A percentile compares a stretch with the other conserved stretches of the same genome.
phyloP scores from a whole-genome alignment of 2,329 filamentous ascomycete species.

The Fusarium sp. region DNA sequence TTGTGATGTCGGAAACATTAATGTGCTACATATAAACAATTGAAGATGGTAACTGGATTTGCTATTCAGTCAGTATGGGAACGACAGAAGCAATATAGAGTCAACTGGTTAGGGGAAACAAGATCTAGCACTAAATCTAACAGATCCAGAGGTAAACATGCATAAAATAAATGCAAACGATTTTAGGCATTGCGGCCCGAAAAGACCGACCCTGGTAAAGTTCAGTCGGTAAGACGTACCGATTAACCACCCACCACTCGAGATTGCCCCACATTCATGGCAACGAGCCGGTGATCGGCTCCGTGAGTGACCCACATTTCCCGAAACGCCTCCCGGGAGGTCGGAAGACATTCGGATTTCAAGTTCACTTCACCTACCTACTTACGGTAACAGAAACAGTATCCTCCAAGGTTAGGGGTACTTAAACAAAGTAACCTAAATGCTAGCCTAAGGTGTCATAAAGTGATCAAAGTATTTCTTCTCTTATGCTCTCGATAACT shows the following conservation, averaged over 20 bases:
- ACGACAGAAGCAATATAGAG: not conserved
- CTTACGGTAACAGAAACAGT: too few species aligned
- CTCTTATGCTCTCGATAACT: not conserved
- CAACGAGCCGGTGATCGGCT: not conserved
- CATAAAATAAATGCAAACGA: not conserved
- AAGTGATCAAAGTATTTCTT: not conserved
- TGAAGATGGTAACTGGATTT: not conserved
- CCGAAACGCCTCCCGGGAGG: not conserved
- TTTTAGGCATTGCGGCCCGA: not conserved
- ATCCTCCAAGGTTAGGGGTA: too few species aligned
- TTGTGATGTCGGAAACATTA: not conserved
- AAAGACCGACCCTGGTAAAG: not conserved
- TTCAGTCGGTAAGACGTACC: not conserved
- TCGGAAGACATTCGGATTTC: not conserved
- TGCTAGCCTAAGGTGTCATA: not conserved
- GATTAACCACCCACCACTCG: not conserved
- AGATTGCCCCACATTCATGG: not conserved
- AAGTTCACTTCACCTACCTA: not conserved
- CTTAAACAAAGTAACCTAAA: too few species aligned
- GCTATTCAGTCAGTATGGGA: not conserved
- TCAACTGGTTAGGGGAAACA: fast-evolving
- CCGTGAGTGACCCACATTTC: not conserved
- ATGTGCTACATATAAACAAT: not conserved
- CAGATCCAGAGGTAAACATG: not conserved
- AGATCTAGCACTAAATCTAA: not conserved